phyloP scores from a whole-genome alignment of 2,329 filamentous ascomycete genomes.

The Talaromyces sp. region DNA sequence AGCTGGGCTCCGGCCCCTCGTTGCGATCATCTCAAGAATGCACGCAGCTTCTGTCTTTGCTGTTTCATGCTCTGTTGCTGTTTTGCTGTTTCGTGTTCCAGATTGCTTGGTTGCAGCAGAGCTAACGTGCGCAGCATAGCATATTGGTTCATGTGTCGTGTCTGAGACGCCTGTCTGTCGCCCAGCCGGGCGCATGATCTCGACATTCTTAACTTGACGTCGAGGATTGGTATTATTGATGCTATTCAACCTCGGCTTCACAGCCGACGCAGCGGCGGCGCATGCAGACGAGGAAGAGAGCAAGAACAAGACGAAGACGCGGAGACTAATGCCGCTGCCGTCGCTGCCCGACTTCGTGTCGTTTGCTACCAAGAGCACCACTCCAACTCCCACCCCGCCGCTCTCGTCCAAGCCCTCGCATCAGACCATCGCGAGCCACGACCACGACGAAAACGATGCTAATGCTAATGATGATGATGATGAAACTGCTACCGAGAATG shows the following conservation, averaged over 20 bases:
- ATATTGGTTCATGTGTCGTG: background rate
- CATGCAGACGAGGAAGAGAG: slow-evolving; percentile 29
- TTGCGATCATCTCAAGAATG: background rate
- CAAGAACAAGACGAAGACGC: background rate
- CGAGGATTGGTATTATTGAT: slow-evolving; percentile 15
- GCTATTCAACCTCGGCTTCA: slow-evolving; percentile 39
- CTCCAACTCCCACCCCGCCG: slow-evolving; percentile 1
- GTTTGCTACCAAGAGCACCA: background rate
- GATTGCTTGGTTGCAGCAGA: background rate
- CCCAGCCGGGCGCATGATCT: background rate
- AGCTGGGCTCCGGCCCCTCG: background rate
- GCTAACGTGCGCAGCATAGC: background rate
- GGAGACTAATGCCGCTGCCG: background rate
- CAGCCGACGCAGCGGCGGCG: slow-evolving; percentile 40
- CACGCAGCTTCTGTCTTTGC: no score
- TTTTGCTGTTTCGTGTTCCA: background rate
- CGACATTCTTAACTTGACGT: background rate
- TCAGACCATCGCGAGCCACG: background rate
- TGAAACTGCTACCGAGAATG: background rate
- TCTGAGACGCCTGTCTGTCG: background rate
- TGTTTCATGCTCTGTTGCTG: background rate
- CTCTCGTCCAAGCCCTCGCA: slow-evolving; percentile 1
- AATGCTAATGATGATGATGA: background rate
- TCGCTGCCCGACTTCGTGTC: background rate
- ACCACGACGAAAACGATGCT: background rate